Base-by-base conservation (phyloP, 768 basidiomycete genomes). In the Boletus reticulatus region DNA sequence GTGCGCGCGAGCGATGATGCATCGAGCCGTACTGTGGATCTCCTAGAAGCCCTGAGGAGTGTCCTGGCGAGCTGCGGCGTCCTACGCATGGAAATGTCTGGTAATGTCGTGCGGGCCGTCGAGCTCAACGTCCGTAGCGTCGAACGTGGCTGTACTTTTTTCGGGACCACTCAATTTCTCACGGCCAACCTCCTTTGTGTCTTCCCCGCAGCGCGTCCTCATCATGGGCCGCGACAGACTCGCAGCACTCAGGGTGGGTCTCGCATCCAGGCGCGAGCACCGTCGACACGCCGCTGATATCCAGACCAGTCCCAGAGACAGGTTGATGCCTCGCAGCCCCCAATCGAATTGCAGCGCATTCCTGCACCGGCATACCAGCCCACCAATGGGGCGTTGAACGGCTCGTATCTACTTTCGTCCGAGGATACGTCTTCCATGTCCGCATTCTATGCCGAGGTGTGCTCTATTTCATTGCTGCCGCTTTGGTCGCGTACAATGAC, bases 181-280 rank as follows among this genome's bases (percentile, higher is more conserved):
- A 59, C 63, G 62, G 32, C 22, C 20, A 32, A 32, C 32, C 43
- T 14, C 42, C 32, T 47, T 41, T 48, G 31, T 20, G 27, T 20
- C 14, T 36, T 36, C 14, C 34, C 11, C 34, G 14, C 34, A 36
- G 34, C 13, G 14, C 34, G 34, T 14, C 45, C n/a, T 51, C 43
- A 45, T 29, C 62, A 85, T 92, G 82, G 91, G 62, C 24, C 62
- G 59, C 12, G 69, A 95, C 82, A 83, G 93, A 80, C 84, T 95
- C 60, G 92, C 89, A 65, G 89, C 88, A 56, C 83, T 88, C 80
- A 83, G 89, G 75, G 89, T 89, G 58, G 45, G 82, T 64, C 83
- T 67, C 80, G 80, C 48, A 64, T 81, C 79, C 10, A 19, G 19
- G 6, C n/a, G 10, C 34, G 34, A 14, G 14, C 16, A 8, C 17